These are phyloP conservation scores for Solanum clarkiae DNA, from an alignment of 257 asterid genomes.

Conservation along the genomic window DNA sequence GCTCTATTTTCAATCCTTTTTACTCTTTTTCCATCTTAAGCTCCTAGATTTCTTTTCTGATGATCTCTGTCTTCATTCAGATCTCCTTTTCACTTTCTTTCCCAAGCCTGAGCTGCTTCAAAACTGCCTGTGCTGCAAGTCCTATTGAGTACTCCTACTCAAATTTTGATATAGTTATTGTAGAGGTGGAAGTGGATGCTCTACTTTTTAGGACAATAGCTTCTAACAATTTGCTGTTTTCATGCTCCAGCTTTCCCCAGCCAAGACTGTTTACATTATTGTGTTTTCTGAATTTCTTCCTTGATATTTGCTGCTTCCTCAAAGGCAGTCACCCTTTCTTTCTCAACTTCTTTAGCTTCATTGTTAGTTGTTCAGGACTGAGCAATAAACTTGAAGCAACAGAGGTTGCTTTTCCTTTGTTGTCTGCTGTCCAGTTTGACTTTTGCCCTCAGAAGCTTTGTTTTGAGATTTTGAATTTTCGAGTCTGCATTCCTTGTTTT, in stretches of 20 bases:
- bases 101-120: conserved; percentile 81
- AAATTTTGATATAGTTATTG: conserved; percentile 55
- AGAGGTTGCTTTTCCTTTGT: no score
- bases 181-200: conserved; percentile 35
- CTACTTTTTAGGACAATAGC: conserved; percentile 45
- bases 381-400: no score
- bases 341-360: conserved; percentile 9
- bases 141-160: conserved; percentile 69
- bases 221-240: conserved; percentile 55
- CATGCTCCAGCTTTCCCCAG: conserved; percentile 36
- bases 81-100: conserved; percentile 73
- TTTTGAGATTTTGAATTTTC: no score
- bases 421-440: no score
- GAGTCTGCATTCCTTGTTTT: no score
- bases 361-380: no score
- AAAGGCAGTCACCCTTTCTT: conserved; percentile 18
- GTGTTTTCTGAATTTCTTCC: conserved; percentile 10
- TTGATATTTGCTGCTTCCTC: conserved; percentile 36
- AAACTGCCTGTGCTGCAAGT: conserved; percentile 55
- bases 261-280: conserved; percentile 34
- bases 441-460: no score
- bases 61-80: neutral
- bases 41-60: conserved; percentile 14
- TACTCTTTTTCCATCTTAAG: conserved; percentile 30
- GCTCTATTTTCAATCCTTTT: conserved; percentile 20